Conservation (phyloP, 1,284 basidiomycete genomes). For the Apiotrichum akiyoshidainum region DNA sequence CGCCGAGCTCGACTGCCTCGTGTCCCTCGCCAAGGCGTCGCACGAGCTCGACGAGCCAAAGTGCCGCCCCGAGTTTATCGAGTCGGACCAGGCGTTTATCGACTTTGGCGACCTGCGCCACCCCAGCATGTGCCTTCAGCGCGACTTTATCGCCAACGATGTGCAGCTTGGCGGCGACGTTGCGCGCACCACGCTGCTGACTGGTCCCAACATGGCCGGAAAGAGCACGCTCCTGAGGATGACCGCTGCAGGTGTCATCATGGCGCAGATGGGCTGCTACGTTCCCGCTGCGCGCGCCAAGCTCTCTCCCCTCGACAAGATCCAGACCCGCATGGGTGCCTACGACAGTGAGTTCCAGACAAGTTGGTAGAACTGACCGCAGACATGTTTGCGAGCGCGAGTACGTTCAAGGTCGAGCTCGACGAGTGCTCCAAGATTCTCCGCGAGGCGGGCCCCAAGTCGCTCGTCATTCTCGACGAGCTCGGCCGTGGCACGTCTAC, state of each 20-base stretch:
- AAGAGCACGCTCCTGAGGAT: conserved; percentile 86
- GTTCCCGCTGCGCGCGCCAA: conserved; percentile 83
- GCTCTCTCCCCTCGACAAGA: conserved; percentile 84
- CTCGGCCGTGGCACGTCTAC: conserved; percentile 63
- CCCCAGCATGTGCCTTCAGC: conserved; percentile 70
- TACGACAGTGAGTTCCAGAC: conserved; percentile 70
- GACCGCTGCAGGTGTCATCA: conserved; percentile 93
- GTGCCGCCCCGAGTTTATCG: conserved; percentile 84
- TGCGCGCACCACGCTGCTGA: conserved; percentile 80
- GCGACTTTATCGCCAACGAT: conserved; percentile 90
- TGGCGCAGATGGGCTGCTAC: conserved; percentile 97
- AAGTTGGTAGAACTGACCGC: background rate
- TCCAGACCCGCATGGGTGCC: conserved; percentile 97
- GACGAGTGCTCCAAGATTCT: conserved; percentile 93
- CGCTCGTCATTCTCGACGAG: conserved; percentile 92
- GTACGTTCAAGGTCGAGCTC: conserved; percentile 94
- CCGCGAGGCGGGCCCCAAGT: conserved; percentile 82
- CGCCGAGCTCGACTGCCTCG: conserved; percentile 87
- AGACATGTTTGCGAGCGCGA: conserved; percentile 88
- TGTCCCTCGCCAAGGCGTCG: conserved; percentile 88
- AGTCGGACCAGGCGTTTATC: conserved; percentile 70
- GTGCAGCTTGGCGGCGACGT: conserved; percentile 69
- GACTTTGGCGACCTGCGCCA: conserved; percentile 81
- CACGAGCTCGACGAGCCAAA: conserved; percentile 83
- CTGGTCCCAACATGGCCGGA: conserved; percentile 80